phyloP scores from a whole-genome alignment of 1,139 yeast genomes.

The Yamadazyma jaroonii region DNA sequence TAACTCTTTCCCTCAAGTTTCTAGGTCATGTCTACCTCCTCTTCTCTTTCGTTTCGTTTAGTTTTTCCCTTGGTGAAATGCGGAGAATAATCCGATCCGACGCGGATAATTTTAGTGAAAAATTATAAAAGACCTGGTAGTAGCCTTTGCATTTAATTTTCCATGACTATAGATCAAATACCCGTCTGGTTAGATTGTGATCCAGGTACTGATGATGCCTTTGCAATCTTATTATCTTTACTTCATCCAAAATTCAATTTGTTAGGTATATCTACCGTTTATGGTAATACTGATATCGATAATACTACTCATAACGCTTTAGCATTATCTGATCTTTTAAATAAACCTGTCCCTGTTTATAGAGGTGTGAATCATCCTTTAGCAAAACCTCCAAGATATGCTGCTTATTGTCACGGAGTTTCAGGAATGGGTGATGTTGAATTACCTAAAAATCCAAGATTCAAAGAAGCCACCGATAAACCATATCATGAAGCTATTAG shows the following conservation, averaged over 20 bases:
- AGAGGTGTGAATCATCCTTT: conserved; percentile 64
- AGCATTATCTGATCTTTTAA: conserved; percentile 60
- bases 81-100: too few relatives aligned
- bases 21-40: too few relatives aligned
- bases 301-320: conserved; percentile 71
- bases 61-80: too few relatives aligned
- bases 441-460: conserved; percentile 49
- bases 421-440: conserved; percentile 74
- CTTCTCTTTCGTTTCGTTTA: too few relatives aligned
- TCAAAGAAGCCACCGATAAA: conserved; percentile 27
- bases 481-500: conserved; percentile 58
- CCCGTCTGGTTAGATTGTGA: conserved; percentile 93
- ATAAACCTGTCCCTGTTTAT: conserved; percentile 57
- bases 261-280: conserved; percentile 77
- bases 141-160: too few relatives aligned
- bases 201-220: conserved; percentile 89
- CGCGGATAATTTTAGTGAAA: too few relatives aligned
- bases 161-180: conserved; percentile 19
- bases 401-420: conserved; percentile 69
- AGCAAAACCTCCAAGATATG: conserved; percentile 44
- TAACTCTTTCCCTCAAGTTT: too few relatives aligned
- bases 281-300: conserved; percentile 71
- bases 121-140: too few relatives aligned
- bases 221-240: conserved; percentile 65
- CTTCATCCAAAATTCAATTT: conserved; percentile 59